These are phyloP conservation scores for Nematodospora anomalae DNA, from an alignment of 1,139 yeast genomes.

Conservation along the genomic window DNA sequence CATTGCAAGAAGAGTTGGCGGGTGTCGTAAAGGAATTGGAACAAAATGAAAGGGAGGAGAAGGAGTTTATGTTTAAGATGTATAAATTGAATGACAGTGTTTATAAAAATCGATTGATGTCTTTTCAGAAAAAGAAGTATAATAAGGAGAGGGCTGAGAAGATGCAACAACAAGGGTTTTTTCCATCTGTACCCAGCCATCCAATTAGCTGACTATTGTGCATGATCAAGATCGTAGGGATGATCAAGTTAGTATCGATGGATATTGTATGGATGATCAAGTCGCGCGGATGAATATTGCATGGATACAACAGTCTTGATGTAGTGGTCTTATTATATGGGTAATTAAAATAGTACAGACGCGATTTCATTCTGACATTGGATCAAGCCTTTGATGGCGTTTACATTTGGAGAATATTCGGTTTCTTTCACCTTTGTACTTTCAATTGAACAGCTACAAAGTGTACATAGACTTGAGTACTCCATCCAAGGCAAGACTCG, in stretches of 20 bases:
- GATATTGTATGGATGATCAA: not conserved
- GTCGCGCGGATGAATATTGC: not conserved
- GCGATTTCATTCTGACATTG: too few species aligned
- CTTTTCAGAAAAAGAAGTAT: conserved; percentile 21
- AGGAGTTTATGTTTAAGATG: conserved; percentile 40
- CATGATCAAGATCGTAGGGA: not conserved
- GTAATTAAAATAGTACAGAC: too few species aligned
- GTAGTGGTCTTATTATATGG: not conserved
- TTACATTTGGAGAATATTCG: too few species aligned
- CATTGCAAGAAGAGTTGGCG: conserved; percentile 20
- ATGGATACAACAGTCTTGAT: too few species aligned
- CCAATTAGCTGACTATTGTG: conserved; percentile 4
- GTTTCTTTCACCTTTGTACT: too few species aligned
- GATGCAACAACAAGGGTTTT: conserved; percentile 43
- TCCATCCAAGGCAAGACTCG: too few species aligned
- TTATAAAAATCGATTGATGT: conserved; percentile 50
- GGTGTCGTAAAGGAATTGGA: conserved; percentile 25
- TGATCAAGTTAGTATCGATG: not conserved
- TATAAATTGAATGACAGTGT: conserved; percentile 54
- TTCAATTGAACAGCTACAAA: too few species aligned
- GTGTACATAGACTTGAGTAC: too few species aligned
- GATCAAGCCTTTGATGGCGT: too few species aligned
- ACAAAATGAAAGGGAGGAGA: conserved; percentile 18
- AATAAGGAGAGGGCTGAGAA: conserved; percentile 41
- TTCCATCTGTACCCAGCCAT: conserved; percentile 56